Evolutionary conservation across 208 protist species (phyloP), one percentile per base, ranked within the genome.

Genomic region (Trypanosoma brucei): DNA sequence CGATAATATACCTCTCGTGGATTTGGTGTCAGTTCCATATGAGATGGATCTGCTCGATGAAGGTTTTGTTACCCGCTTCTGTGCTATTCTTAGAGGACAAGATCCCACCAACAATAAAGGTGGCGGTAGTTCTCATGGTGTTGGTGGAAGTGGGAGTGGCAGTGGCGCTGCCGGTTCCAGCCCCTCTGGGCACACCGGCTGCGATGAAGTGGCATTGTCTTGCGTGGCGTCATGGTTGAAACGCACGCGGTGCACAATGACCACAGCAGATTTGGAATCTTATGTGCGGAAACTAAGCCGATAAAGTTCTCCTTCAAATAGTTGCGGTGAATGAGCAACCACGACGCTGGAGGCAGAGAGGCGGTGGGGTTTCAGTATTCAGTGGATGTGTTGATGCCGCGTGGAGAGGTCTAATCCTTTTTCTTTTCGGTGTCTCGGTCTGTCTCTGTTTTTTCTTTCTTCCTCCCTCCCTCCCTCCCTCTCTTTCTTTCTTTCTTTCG

Each of bases 31-130:
- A 40, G 78, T 85, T 53, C 81, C 78, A 7, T 44, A 9, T 39
- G 84, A 91, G 66, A 55, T 58, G 33, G 84, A 82, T 31, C 74
- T 91, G 51, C 67, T 91, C 2, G 77, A 87, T 45, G 74, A 75
- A 34, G 56, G 68, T 7, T 87, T 87, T 55, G 60, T 83, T 1
- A 65, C 68, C 37, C 77, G 81, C 37, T 87, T 91, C 60, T 72
- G 76, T 4, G 69, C 65, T 46, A 83, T 73, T 75, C 67, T 79
- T 57, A 69, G 74, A 51, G 46, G 59, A 39, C 65, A 68, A 30
- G 55, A 48, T 53, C 33, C n/a, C 14, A 6, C 7, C 42, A 59
- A 59, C 51, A 30, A 39, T 40, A 39, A 46, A 14, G 33, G 37
- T 33, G 56, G 22, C 11, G 9, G 33, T 62, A 53, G 13, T 9